phyloP scores from a whole-genome alignment of 176 grass and related monocot species.

The Ensete glaucum region DNA sequence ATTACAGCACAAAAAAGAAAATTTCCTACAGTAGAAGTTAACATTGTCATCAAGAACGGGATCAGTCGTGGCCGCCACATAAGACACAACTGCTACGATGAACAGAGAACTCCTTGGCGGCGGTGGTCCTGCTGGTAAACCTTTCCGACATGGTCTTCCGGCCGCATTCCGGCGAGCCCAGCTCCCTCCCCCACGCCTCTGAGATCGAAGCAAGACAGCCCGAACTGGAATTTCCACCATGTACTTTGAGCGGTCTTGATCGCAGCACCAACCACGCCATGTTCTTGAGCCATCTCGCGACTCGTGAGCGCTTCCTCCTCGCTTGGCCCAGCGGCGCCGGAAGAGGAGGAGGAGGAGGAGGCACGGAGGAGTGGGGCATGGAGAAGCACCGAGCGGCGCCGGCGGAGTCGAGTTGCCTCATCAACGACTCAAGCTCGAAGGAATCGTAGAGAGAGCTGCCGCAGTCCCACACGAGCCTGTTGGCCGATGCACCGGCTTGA shows the following conservation, averaged over 20 bases:
- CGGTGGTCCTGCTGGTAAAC: neutral
- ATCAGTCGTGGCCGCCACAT: no score
- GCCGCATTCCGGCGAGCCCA: neutral
- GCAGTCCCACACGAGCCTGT: conserved; percentile 29
- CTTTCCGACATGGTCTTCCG: neutral
- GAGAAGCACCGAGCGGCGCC: conserved; percentile 6
- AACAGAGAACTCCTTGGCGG: no score
- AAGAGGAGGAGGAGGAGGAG: neutral
- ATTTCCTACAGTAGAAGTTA: no score
- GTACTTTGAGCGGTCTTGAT: neutral
- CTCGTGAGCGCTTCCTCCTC: conserved; percentile 11
- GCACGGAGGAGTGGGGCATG: conserved; percentile 20
- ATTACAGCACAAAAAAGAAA: no score
- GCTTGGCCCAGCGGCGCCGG: neutral
- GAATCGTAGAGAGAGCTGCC: conserved; percentile 30
- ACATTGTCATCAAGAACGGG: no score
- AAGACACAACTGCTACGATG: no score
- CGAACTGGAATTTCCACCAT: neutral
- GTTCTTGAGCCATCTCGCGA: conserved; percentile 17
- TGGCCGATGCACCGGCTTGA: neutral
- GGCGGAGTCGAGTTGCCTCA: conserved; percentile 16
- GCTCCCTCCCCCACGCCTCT: neutral
- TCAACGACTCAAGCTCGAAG: conserved; percentile 23
- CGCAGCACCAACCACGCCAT: conserved; percentile 18
- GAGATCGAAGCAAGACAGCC: neutral